Evolutionary conservation across 2,329 filamentous ascomycete species (phyloP).

Genomic region (Bipolaris zeicola): DNA sequence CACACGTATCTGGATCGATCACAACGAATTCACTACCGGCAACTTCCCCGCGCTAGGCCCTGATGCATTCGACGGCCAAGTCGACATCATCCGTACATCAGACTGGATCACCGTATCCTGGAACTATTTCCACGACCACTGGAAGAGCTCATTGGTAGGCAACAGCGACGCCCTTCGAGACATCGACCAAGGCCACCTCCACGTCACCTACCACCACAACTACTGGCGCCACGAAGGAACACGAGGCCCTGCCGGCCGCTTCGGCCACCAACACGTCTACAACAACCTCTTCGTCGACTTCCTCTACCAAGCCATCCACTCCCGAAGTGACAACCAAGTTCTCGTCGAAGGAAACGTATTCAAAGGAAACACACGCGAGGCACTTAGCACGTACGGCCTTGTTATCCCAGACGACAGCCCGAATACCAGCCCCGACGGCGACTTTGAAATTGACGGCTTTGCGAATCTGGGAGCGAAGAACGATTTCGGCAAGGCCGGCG

Average conservation of each 20-base stretch:
- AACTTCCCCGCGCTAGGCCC: conserved; percentile 63
- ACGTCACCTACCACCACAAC: conserved; percentile 71
- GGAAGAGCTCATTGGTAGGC: conserved; percentile 65
- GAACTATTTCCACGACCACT: conserved; percentile 63
- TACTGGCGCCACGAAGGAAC: conserved; percentile 68
- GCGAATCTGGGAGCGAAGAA: conserved; percentile 60
- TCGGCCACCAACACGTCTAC: conserved; percentile 69
- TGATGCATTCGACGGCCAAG: conserved; percentile 67
- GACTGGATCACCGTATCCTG: conserved; percentile 65
- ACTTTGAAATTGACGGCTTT: conserved; percentile 61
- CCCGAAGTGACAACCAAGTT: conserved; percentile 53
- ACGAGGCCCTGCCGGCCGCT: conserved; percentile 66
- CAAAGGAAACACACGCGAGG: conserved; percentile 54
- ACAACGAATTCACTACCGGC: conserved; percentile 68
- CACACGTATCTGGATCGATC: conserved; percentile 67
- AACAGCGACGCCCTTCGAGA: conserved; percentile 63
- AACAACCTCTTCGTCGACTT: conserved; percentile 55
- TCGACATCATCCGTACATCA: conserved; percentile 66
- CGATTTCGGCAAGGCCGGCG: conserved; percentile 55
- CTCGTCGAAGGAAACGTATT: conserved; percentile 58
- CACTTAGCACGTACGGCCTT: conserved; percentile 60
- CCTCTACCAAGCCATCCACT: conserved; percentile 50
- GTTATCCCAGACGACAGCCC: conserved; percentile 62
- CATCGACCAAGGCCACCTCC: conserved; percentile 66
- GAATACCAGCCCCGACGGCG: conserved; percentile 60